phyloP scores from a whole-genome alignment of 208 protist genomes.

The Naegleria fowleri region DNA sequence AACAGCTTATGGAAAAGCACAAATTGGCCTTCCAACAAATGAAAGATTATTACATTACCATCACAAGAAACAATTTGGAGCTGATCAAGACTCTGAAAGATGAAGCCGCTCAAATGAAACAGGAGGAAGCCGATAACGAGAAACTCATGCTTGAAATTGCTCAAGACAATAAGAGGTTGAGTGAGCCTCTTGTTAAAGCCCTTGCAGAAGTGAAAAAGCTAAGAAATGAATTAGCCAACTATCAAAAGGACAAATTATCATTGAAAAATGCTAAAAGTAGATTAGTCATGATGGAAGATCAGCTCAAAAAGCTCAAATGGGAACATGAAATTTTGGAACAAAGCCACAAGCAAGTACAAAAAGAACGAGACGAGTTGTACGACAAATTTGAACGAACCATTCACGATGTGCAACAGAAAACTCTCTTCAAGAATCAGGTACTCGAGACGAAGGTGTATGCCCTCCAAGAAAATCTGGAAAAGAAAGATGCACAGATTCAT shows the following conservation, averaged over 20 bases:
- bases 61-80: conserved; percentile 94
- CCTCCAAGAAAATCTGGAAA: conserved; percentile 79
- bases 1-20: conserved; percentile 87
- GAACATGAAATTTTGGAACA: conserved; percentile 78
- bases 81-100: conserved; percentile 94
- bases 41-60: conserved; percentile 95
- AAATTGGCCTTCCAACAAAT: conserved; percentile 89
- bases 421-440: conserved; percentile 83
- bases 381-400: conserved; percentile 80
- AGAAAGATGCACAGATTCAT: conserved; percentile 54
- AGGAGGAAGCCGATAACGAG: conserved; percentile 87
- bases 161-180: conserved; percentile 86
- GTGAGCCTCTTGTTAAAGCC: conserved; percentile 81
- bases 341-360: conserved; percentile 70
- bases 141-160: conserved; percentile 94
- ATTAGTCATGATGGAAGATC: conserved; percentile 64
- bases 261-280: conserved; percentile 70
- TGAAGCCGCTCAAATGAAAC: conserved; percentile 86
- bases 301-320: conserved; percentile 68
- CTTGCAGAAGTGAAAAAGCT: conserved; percentile 76
- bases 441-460: conserved; percentile 88
- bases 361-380: conserved; percentile 87
- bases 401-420: conserved; percentile 88
- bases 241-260: conserved; percentile 85
- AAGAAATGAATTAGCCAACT: conserved; percentile 77